phyloP scores from a whole-genome alignment of 2,329 filamentous ascomycete species.

The Lojkania enalia region DNA sequence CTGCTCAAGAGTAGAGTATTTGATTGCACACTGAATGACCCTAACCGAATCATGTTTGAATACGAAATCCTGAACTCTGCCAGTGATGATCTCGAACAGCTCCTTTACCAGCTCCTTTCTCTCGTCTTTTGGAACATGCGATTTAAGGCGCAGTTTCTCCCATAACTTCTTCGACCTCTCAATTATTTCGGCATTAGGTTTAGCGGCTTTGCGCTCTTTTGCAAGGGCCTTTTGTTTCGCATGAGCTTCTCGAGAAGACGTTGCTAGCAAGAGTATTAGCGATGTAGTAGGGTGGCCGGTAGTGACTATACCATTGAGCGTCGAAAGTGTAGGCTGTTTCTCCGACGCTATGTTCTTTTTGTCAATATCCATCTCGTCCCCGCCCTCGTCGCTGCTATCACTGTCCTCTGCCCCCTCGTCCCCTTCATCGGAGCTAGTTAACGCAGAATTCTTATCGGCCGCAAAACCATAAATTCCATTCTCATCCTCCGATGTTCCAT shows the following conservation, averaged over 20 bases:
- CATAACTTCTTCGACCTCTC: slow-evolving; percentile 93
- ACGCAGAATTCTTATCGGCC: slow-evolving; percentile 15
- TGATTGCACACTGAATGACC: slow-evolving; percentile 93
- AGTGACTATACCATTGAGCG: slow-evolving; percentile 29
- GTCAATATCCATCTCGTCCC: too few relatives aligned
- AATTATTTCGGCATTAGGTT: slow-evolving; percentile 89
- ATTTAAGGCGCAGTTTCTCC: slow-evolving; percentile 91
- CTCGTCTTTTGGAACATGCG: slow-evolving; percentile 87
- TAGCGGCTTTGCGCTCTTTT: slow-evolving; percentile 86
- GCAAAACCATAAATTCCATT: slow-evolving; percentile 43
- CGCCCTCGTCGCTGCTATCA: slow-evolving; percentile 1
- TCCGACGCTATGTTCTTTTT: slow-evolving; percentile 24
- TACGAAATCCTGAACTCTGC: slow-evolving; percentile 90
- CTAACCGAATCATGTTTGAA: slow-evolving; percentile 98
- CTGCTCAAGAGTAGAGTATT: slow-evolving; percentile 87
- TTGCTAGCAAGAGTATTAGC: slow-evolving; percentile 54
- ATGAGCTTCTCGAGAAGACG: slow-evolving; percentile 81
- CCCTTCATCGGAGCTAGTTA: slow-evolving; percentile 15
- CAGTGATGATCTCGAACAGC: slow-evolving; percentile 88
- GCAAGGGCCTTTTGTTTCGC: slow-evolving; percentile 88
- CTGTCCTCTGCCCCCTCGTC: slow-evolving; percentile 26
- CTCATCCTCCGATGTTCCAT: slow-evolving; percentile 41
- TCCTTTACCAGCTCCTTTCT: slow-evolving; percentile 84
- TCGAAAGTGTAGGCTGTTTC: slow-evolving; percentile 28
- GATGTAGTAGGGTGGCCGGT: not conserved